These are phyloP conservation scores for Lasiosphaeris hirsuta DNA, from an alignment of 495 filamentous ascomycete species.

Conservation along the genomic window DNA sequence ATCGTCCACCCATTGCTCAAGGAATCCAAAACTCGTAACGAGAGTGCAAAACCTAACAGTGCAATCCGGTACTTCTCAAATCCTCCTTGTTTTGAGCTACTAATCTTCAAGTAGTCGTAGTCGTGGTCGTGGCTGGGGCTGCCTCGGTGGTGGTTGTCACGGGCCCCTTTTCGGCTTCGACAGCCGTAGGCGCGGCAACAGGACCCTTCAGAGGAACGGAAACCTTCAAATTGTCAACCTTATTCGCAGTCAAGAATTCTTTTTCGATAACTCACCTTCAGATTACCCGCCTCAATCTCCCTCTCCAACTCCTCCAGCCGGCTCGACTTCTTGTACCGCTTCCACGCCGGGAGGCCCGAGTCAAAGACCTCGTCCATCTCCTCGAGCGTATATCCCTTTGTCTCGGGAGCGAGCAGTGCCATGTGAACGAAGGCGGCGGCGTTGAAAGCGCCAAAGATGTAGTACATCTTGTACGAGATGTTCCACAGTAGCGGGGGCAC, in stretches of 20 bases:
- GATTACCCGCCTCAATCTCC: constrained; percentile 50
- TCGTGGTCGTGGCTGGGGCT: too few relatives aligned
- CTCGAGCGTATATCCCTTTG: constrained; percentile 73
- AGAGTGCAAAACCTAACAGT: too few relatives aligned
- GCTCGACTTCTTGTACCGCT: constrained; percentile 36
- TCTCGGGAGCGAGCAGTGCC: constrained; percentile 70
- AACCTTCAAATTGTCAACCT: constrained; percentile 42
- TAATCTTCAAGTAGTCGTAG: too few relatives aligned
- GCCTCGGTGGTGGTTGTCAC: too few relatives aligned
- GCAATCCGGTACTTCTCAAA: too few relatives aligned
- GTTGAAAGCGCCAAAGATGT: constrained; percentile 70
- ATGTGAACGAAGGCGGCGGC: constrained; percentile 66
- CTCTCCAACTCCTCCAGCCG: constrained; percentile 47
- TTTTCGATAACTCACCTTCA: constrained; percentile 41
- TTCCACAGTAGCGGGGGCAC: constrained; percentile 55
- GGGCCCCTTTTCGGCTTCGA: too few relatives aligned
- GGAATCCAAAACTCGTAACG: too few relatives aligned
- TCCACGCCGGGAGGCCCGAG: constrained; percentile 51
- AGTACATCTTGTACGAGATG: constrained; percentile 59
- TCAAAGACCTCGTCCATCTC: constrained; percentile 62
- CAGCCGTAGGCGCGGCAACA: too few relatives aligned
- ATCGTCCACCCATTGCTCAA: too few relatives aligned
- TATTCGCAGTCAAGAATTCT: too few relatives aligned
- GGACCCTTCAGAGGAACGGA: too few relatives aligned
- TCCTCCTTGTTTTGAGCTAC: too few relatives aligned